These are phyloP conservation scores for Lipomyces yamanashiensis DNA, from an alignment of 805 yeast species.

Conservation along the genomic window DNA sequence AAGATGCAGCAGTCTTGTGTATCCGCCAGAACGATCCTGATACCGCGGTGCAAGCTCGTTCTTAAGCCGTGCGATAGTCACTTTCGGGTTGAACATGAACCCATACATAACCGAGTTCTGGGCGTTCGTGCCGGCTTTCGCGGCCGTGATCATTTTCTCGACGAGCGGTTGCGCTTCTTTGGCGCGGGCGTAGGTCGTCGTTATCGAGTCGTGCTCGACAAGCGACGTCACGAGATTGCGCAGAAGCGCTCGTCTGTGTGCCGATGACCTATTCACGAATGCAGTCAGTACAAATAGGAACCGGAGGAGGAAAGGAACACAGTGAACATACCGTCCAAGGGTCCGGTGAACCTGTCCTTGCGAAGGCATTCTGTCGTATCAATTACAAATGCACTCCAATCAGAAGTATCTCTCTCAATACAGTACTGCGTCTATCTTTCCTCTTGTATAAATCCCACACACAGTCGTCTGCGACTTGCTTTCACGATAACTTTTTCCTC, in stretches of 20 bases:
- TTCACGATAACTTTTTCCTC: background rate
- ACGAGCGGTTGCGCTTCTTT: slow-evolving; percentile 67
- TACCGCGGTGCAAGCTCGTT: slow-evolving; percentile 70
- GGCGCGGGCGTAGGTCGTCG: slow-evolving; percentile 77
- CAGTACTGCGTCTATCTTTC: background rate
- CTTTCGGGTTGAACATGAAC: slow-evolving; percentile 54
- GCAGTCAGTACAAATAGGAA: background rate
- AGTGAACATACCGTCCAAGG: slow-evolving; percentile 28
- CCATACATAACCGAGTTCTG: slow-evolving; percentile 46
- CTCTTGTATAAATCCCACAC: background rate
- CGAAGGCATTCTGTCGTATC: slow-evolving; percentile 29
- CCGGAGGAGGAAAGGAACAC: background rate
- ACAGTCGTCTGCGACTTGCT: background rate
- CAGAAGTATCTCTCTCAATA: no score
- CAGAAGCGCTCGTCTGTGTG: slow-evolving; percentile 42
- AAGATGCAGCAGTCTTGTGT: slow-evolving; percentile 78
- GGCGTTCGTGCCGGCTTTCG: slow-evolving; percentile 49
- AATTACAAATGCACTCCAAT: background rate
- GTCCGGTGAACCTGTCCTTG: slow-evolving; percentile 35
- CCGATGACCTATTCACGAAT: slow-evolving; percentile 14
- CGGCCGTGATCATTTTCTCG: slow-evolving; percentile 66
- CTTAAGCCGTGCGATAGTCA: slow-evolving; percentile 66
- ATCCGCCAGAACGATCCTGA: slow-evolving; percentile 70
- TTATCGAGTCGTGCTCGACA: slow-evolving; percentile 70
- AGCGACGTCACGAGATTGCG: slow-evolving; percentile 70